Percentiles rank a stretch among this genome's conserved stretches.
Conservation (phyloP, 164 flowering plant genomes). For the Annona squamosa region DNA sequence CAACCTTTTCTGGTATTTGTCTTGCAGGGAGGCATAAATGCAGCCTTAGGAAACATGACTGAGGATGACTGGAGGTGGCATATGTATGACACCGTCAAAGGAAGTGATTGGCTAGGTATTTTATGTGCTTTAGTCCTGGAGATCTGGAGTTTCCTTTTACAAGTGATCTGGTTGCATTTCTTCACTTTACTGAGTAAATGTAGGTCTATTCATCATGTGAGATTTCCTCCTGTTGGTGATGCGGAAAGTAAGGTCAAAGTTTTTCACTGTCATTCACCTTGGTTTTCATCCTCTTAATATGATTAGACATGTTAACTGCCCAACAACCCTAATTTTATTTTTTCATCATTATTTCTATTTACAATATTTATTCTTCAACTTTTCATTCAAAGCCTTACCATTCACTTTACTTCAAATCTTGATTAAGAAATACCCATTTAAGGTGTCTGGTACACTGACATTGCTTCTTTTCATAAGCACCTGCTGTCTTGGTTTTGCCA, state of each 20-base stretch:
- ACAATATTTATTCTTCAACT: too few relatives aligned
- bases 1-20: constrained; percentile 9
- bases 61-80: constrained; percentile 99
- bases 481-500: background rate
- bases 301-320: too few relatives aligned
- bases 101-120: constrained; percentile 77
- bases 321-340: too few relatives aligned
- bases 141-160: background rate
- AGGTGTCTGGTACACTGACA: background rate
- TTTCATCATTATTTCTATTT: too few relatives aligned
- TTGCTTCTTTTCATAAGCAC: background rate
- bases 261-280: too few relatives aligned
- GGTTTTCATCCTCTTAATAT: too few relatives aligned
- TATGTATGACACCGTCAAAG: constrained; percentile 98
- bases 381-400: too few relatives aligned
- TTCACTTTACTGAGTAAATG: background rate
- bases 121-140: background rate
- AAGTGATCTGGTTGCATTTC: background rate
- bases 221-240: background rate
- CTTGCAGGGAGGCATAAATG: constrained; percentile 97
- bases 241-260: too few relatives aligned
- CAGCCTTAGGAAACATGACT: constrained; percentile 94
- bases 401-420: background rate
- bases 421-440: background rate
- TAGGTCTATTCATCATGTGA: background rate